Evolutionary conservation across 257 asterid genomes (phyloP).

Genomic region (Osmanthus fragrans): DNA sequence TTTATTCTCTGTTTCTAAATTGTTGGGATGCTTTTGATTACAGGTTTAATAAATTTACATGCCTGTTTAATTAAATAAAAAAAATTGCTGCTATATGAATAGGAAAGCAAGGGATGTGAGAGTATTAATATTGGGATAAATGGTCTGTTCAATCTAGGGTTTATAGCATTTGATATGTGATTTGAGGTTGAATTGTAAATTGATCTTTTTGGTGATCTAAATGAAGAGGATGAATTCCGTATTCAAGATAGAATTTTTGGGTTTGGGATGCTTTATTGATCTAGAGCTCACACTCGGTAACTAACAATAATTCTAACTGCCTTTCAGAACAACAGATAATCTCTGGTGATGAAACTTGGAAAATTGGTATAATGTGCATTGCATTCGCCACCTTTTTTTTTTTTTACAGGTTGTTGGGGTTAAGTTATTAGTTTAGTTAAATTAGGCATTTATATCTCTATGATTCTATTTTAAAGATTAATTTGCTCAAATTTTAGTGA

Average conservation of each 20-base stretch:
- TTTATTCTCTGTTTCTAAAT: background rate
- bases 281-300: too few relatives aligned
- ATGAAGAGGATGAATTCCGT: too few relatives aligned
- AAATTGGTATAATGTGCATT: background rate
- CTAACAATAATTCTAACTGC: too few relatives aligned
- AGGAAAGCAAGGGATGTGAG: background rate
- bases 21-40: background rate
- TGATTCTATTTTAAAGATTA: background rate
- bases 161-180: too few relatives aligned
- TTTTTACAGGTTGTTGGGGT: background rate
- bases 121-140: background rate
- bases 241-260: too few relatives aligned
- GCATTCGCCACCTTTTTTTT: background rate
- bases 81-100: background rate
- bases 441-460: background rate
- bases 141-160: too few relatives aligned
- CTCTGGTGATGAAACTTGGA: background rate
- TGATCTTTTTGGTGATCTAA: too few relatives aligned
- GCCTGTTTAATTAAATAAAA: background rate
- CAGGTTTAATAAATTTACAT: background rate
- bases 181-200: too few relatives aligned
- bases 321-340: background rate
- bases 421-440: background rate
- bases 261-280: too few relatives aligned
- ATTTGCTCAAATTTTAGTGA: background rate